A percentile compares a stretch with the other conserved stretches of the same genome.
Evolutionary conservation across 2,329 filamentous ascomycete species (phyloP).

Genomic region (Alternaria gaisen): DNA sequence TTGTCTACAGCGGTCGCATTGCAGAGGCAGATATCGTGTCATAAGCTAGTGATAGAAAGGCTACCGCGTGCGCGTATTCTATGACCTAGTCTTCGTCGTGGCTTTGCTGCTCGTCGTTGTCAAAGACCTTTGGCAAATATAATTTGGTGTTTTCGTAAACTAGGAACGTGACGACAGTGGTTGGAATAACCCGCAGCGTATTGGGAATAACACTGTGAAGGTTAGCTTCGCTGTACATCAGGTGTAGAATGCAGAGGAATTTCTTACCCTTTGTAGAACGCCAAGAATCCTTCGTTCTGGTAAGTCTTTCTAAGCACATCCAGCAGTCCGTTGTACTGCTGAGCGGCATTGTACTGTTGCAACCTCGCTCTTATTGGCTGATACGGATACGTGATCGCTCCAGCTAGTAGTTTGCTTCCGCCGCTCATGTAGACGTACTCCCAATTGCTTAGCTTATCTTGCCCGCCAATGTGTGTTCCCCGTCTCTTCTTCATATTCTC

Average conservation of each 20-base stretch:
- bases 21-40: not conserved
- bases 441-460: slow-evolving; percentile 68
- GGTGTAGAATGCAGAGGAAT: not conserved
- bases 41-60: not conserved
- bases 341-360: slow-evolving; percentile 86
- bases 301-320: slow-evolving; percentile 80
- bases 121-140: slow-evolving; percentile 64
- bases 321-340: slow-evolving; percentile 73
- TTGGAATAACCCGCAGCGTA: slow-evolving; percentile 88
- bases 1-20: not conserved
- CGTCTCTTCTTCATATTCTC: slow-evolving; percentile 75
- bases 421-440: slow-evolving; percentile 85
- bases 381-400: slow-evolving; percentile 92
- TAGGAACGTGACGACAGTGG: slow-evolving; percentile 95
- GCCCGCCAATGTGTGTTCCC: slow-evolving; percentile 46
- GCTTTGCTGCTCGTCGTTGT: slow-evolving; percentile 42
- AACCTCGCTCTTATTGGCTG: slow-evolving; percentile 89
- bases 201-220: slow-evolving; percentile 73
- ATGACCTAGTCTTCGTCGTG: slow-evolving; percentile 44
- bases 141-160: slow-evolving; percentile 94
- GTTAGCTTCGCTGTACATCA: slow-evolving; percentile 10
- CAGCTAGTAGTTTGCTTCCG: slow-evolving; percentile 84
- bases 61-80: not conserved
- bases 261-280: slow-evolving; percentile 83
- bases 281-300: slow-evolving; percentile 77